These are phyloP conservation scores for Lactarius hatsudake DNA, from an alignment of 768 basidiomycete species.

Conservation along the genomic window DNA sequence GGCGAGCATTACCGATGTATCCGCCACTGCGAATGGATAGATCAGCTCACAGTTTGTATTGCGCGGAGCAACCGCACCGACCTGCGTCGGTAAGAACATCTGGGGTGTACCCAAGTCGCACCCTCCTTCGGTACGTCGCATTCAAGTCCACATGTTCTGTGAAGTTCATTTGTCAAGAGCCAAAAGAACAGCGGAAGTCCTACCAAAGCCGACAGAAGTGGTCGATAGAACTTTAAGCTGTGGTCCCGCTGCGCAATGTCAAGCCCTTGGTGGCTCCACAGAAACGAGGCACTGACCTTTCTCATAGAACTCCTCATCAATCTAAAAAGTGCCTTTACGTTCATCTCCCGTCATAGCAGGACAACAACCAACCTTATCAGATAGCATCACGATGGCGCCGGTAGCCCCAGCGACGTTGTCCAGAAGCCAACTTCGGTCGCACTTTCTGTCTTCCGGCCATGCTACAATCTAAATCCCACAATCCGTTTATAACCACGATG, in stretches of 20 bases:
- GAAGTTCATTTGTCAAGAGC: neutral
- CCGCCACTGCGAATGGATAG: slow-evolving; percentile 65
- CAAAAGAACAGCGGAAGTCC: slow-evolving; percentile 23
- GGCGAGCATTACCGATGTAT: slow-evolving; percentile 83
- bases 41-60: neutral
- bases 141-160: slow-evolving; percentile 81
- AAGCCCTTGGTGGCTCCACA: neutral
- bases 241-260: slow-evolving; percentile 57
- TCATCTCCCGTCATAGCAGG: slow-evolving; percentile 21
- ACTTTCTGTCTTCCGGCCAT: slow-evolving; percentile 54
- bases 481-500: neutral
- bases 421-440: slow-evolving; percentile 68
- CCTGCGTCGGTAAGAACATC: slow-evolving; percentile 93
- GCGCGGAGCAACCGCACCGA: slow-evolving; percentile 30
- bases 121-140: slow-evolving; percentile 54
- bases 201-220: slow-evolving; percentile 88
- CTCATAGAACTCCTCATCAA: slow-evolving; percentile 70
- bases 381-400: slow-evolving; percentile 58
- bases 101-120: slow-evolving; percentile 88
- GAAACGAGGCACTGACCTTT: slow-evolving; percentile 37
- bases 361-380: slow-evolving; percentile 57
- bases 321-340: slow-evolving; percentile 38
- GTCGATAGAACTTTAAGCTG: slow-evolving; percentile 83
- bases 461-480: slow-evolving; percentile 39
- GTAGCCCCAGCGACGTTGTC: slow-evolving; percentile 64